These are phyloP conservation scores for Berkeleyomyces rouxiae DNA, from an alignment of 2,329 filamentous ascomycete species.

Conservation along the genomic window DNA sequence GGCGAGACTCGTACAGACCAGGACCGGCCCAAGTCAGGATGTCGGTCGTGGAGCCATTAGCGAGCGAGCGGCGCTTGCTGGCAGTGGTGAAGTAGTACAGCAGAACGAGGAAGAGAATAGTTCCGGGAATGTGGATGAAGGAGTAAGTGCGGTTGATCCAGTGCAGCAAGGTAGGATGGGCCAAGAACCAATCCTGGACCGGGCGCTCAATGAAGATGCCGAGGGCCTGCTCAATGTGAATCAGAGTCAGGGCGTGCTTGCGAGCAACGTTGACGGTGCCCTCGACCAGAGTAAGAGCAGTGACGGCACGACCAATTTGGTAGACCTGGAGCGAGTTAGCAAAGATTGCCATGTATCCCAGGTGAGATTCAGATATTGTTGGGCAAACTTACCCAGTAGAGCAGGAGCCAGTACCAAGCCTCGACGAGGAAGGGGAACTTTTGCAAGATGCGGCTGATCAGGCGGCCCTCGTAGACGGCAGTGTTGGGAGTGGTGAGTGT, in stretches of 20 bases:
- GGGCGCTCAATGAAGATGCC: conserved; percentile 48
- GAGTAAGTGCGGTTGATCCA: conserved; percentile 61
- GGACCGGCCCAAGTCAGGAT: conserved; percentile 24
- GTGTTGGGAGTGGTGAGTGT: conserved; percentile 45
- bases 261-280: conserved; percentile 52
- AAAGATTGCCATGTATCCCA: not conserved
- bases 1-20: conserved; percentile 35
- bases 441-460: conserved; percentile 45
- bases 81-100: conserved; percentile 57
- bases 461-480: conserved; percentile 37
- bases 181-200: conserved; percentile 38
- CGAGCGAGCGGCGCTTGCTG: conserved; percentile 27
- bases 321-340: conserved; percentile 38
- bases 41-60: conserved; percentile 16
- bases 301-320: conserved; percentile 56
- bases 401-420: conserved; percentile 61
- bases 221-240: conserved; percentile 47
- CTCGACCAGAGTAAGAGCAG: conserved; percentile 50
- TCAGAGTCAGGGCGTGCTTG: conserved; percentile 49
- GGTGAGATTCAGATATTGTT: not conserved
- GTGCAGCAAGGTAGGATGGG: conserved; percentile 38
- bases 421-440: conserved; percentile 58
- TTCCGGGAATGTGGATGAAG: conserved; percentile 64
- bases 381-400: conserved; percentile 51
- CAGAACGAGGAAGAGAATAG: conserved; percentile 48